phyloP scores from a whole-genome alignment of 108 stramenopile species.

The Skeletonema marinoi region DNA sequence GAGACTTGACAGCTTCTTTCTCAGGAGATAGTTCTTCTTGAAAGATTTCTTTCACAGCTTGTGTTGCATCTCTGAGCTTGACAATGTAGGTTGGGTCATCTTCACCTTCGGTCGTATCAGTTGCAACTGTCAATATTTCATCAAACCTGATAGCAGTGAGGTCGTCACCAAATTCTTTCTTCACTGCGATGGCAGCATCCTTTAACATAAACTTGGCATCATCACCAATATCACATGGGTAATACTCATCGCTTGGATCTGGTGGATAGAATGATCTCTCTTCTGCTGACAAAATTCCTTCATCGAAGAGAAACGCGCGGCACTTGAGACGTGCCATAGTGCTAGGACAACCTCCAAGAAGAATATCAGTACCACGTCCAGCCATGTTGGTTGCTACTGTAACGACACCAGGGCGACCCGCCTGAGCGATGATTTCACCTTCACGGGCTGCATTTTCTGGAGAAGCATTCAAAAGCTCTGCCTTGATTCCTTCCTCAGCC shows the following conservation, averaged over 20 bases:
- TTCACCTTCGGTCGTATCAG: constrained; percentile 88
- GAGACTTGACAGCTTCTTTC: constrained; percentile 73
- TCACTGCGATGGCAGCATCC: constrained; percentile 68
- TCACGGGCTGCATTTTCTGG: constrained; percentile 92
- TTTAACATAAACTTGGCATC: constrained; percentile 60
- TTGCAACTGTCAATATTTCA: constrained; percentile 88
- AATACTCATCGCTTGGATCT: constrained; percentile 74
- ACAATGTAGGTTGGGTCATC: constrained; percentile 78
- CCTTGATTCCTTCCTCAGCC: constrained; percentile 80
- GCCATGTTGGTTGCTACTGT: constrained; percentile 99
- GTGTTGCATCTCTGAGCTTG: constrained; percentile 79
- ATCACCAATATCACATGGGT: constrained; percentile 73
- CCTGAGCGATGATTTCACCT: constrained; percentile 94
- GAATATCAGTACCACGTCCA: constrained; percentile 95
- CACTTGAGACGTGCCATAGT: constrained; percentile 88
- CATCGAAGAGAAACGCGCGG: constrained; percentile 65
- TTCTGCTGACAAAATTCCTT: constrained; percentile 63
- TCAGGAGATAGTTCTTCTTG: constrained; percentile 73
- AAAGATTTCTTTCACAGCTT: constrained; percentile 77
- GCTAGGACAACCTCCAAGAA: constrained; percentile 91
- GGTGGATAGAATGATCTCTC: constrained; percentile 71
- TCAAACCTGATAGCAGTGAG: constrained; percentile 81
- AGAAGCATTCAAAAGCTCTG: constrained; percentile 90
- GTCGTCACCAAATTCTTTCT: constrained; percentile 61
- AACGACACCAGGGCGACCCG: constrained; percentile 91